Base-by-base conservation (phyloP, 2,329 filamentous ascomycete species). In the Xylariales sp. region DNA sequence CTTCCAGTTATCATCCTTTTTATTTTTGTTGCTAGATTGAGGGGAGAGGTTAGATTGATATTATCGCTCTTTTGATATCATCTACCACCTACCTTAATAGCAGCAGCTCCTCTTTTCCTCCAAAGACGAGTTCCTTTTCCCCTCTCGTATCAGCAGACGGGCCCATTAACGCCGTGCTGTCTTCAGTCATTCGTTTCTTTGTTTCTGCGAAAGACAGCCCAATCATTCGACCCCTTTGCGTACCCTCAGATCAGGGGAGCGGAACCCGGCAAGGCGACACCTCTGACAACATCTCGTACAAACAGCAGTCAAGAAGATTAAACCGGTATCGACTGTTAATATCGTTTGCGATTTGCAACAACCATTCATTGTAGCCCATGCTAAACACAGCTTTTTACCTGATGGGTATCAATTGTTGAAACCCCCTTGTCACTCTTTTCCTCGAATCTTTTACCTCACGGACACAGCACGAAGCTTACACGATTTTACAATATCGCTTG, bases 221-320 rank as follows among this genome's bases (percentile, higher is more conserved):
- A 74, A 73, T 73, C 70, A 73, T 67, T 66, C 64, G 50, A 64
- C 59, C 68, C 65, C 56, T 70, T 64, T 61, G 48, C 62, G 64
- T 62, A 73, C 74, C 75, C 75, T 76, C 73, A 77, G 75, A 74
- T 67, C 73, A 76, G 71, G 67, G 70, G 65, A 76, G 71, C 72
- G 73, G 69, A 71, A 69, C 70, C 64, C 68, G 70, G 71, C 72
- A 69, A 66, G 57, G 63, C 70, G 39, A 74, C 69, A 69, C 75
- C 73, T 74, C 72, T 70, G 66, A 77, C 76, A 69, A 56, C 45
- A 64, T 61, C 49, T 71, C 62, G 63, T 66, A 64, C 55, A 64
- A 61, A 68, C 60, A 59, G 23, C 55, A 61, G 58, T 55, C 57
- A 59, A 69, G 67, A 71, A 71, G 69, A 69, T 53, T 9, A 73